Base-by-base conservation (phyloP, 306 rosid species). In the Prosopis cineraria region DNA sequence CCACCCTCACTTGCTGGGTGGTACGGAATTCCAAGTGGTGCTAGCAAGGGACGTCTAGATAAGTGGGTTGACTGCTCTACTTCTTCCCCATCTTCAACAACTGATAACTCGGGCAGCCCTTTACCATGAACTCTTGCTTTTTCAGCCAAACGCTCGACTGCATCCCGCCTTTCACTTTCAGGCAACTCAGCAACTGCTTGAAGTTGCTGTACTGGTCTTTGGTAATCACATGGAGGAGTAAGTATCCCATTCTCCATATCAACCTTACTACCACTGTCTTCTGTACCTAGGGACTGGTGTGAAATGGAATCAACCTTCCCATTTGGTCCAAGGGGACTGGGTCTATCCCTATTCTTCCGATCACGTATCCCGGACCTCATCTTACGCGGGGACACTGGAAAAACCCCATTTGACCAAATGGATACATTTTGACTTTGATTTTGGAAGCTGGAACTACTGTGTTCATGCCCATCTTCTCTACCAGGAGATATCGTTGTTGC, bases 281-380 rank as follows among this genome's bases (percentile, higher is more conserved):
- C 97, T 11, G 84, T 48, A 72, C 90, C 85, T 3, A 81, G 81
- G 72, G 86, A 83, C 66, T 84, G 91, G 74, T 86, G 87, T 52
- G 80, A 78, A 67, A 85, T 43, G 72, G 76, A 80, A 33, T 93
- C 93, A 22, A 87, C 83, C 87, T 91, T 92, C 80, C 97, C 98
- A 86, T 90, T 92, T 48, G 93, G 98, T 80, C 98, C 98, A 76
- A 92, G 96, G 19, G 93, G 97, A 78, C 98, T 95, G 34, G 89
- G 96, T 70, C 98, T 88, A 86, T 95, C 98, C 91, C 87, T 88
- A 79, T 79, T 88, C 91, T 86, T 95, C 63, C 95, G 89, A 36
- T 91, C 95, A 41, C 95, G 97, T 47, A 85, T 80, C n/a, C 69
- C 87, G 12, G 97, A 89, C 74, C 97, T 81, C 36, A 76, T 82